phyloP scores from a whole-genome alignment of 345 rosid genomes.

The Euphorbia tirucalli region DNA sequence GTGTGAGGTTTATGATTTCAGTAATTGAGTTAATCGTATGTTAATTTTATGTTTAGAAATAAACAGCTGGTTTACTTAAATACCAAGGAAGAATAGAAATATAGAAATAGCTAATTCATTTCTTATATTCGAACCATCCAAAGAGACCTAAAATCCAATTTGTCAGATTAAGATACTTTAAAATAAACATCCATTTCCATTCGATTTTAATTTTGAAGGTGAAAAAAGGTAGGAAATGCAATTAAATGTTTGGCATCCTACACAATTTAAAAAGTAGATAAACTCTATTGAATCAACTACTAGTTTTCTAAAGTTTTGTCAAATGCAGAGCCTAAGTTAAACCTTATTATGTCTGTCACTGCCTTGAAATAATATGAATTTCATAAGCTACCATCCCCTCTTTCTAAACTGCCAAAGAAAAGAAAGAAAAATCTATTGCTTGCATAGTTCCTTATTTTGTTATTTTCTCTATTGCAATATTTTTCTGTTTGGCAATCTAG shows the following conservation, averaged over 20 bases:
- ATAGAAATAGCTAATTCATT: not conserved
- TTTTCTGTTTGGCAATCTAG: too few relatives aligned
- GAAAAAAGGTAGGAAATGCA: not conserved
- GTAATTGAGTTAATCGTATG: too few relatives aligned
- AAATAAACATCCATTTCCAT: not conserved
- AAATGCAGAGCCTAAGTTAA: too few relatives aligned
- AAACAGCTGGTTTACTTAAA: not conserved
- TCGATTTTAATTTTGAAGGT: not conserved
- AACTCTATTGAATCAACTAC: too few relatives aligned
- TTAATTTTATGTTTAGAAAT: not conserved
- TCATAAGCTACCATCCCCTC: not conserved
- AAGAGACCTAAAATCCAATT: not conserved
- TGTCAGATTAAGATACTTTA: not conserved
- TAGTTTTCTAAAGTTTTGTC: too few relatives aligned
- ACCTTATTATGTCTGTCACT: too few relatives aligned
- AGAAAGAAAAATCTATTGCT: not conserved
- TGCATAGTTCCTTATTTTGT: too few relatives aligned
- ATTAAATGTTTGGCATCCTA: too few relatives aligned
- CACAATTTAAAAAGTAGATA: too few relatives aligned
- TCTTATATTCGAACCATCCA: not conserved
- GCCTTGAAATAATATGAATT: too few relatives aligned
- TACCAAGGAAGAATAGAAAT: not conserved
- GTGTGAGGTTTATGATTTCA: not conserved
- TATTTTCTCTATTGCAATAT: too few relatives aligned
- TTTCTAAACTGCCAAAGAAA: not conserved